These are phyloP conservation scores for Pseudevernia furfuracea DNA, from an alignment of 495 filamentous ascomycete genomes.

Conservation along the genomic window DNA sequence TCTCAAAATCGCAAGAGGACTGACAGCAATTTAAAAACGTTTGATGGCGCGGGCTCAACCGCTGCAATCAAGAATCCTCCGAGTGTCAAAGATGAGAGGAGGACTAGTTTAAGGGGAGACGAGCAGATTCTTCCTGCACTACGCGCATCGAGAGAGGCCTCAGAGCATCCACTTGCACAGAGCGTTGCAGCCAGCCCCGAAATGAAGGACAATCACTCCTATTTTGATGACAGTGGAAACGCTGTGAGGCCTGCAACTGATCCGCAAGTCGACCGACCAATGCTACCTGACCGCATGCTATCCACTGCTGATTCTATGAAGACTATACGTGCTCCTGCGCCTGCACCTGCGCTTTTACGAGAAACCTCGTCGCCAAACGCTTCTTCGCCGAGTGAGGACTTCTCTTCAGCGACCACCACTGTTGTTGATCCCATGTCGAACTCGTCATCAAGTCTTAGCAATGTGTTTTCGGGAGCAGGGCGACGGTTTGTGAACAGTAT, in stretches of 20 bases:
- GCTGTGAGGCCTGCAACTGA: constrained; percentile 20
- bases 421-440: constrained; percentile 43
- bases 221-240: constrained; percentile 34
- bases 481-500: constrained; percentile 43
- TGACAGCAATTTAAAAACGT: constrained; percentile 20
- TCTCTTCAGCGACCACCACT: constrained; percentile 34
- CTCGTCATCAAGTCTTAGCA: constrained; percentile 43
- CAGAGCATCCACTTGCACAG: constrained; percentile 74
- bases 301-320: constrained; percentile 56
- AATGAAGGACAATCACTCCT: constrained; percentile 37
- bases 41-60: constrained; percentile 20
- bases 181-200: constrained; percentile 72
- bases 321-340: constrained; percentile 48
- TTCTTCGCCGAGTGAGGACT: constrained; percentile 30
- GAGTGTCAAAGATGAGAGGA: constrained; percentile 41
- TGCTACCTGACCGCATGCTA: constrained; percentile 45
- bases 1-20: constrained; percentile 26
- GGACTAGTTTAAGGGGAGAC: constrained; percentile 64
- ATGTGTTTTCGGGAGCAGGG: constrained; percentile 50
- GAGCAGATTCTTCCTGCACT: constrained; percentile 54
- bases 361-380: constrained; percentile 17
- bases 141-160: constrained; percentile 40
- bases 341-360: constrained; percentile 31
- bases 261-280: constrained; percentile 39
- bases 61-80: constrained; percentile 27